phyloP scores from a whole-genome alignment of 495 filamentous ascomycete genomes.

The Aspergillus egyptiacus region DNA sequence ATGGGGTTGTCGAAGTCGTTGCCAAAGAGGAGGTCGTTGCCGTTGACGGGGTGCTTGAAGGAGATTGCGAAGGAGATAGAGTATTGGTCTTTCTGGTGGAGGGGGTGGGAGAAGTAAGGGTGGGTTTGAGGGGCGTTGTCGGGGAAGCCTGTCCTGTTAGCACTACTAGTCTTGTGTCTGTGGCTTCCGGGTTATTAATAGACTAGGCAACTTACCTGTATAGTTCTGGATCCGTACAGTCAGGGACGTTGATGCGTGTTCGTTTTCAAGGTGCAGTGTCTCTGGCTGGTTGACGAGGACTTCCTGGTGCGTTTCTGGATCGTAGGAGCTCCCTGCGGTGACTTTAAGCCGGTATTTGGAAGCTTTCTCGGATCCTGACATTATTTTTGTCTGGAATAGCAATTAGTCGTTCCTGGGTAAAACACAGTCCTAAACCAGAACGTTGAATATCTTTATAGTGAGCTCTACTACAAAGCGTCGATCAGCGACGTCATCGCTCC shows the following conservation, averaged over 20 bases:
- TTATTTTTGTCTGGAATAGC: background rate
- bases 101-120: constrained; percentile 65
- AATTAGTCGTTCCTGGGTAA: too few relatives aligned
- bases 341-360: constrained; percentile 36
- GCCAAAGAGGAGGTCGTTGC: constrained; percentile 74
- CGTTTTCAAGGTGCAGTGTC: constrained; percentile 51
- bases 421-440: too few relatives aligned
- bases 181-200: background rate
- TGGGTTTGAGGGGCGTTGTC: constrained; percentile 51
- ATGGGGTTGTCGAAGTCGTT: constrained; percentile 91
- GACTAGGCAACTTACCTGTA: constrained; percentile 33
- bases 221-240: constrained; percentile 65
- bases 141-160: constrained; percentile 48
- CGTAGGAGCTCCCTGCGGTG: constrained; percentile 65
- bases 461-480: background rate
- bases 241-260: constrained; percentile 54
- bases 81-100: constrained; percentile 72
- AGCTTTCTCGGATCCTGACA: constrained; percentile 2
- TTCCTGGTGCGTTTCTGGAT: constrained; percentile 54
- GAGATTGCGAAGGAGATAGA: constrained; percentile 70
- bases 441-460: background rate
- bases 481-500: background rate
- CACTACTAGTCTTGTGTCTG: constrained; percentile 5
- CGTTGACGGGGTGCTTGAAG: constrained; percentile 60
- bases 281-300: constrained; percentile 65